Evolutionary conservation across 2,329 filamentous ascomycete species (phyloP), one percentile per base, ranked within the genome.

Genomic region (Penicillium verrucosum): DNA sequence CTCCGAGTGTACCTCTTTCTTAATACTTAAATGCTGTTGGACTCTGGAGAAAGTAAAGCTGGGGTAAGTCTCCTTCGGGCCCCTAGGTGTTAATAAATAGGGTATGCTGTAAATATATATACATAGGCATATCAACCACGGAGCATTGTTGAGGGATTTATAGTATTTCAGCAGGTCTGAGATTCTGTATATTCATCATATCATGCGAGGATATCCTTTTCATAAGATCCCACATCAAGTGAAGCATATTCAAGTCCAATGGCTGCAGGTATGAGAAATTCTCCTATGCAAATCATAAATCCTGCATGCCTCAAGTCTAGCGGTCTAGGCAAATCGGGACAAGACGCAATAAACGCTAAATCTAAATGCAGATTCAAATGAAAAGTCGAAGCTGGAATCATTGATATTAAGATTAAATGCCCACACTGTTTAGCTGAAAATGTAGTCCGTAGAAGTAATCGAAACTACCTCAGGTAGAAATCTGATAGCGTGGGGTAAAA

Each of bases 401-500:
- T 6, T n/a, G 8, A 14, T 43, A 16, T 0, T 21, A 36, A 37
- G 1, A 21, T n/a, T 34, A 18, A 29, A 43, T 23, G 1, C n/a
- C 5, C 23, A 37, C 25, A 30, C 18, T 32, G 5, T 41, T 21
- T 5, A 23, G 29, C 21, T 40, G 18, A 18, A 29, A 36, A 11
- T 11, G 21, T 27, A 21, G 21, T 21, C 21, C 21, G 21, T 21
- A 3, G 9, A 44, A 42, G 34, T 34, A 32, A 16, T 32, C 12
- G 0, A 32, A 27, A 40, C 36, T 40, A 21, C 21, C 21, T 21
- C 18, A 21, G 21, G 21, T 21, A 3, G 27, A 32, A 27, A 25
- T 38, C 41, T 52, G 53, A 44, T 41, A 34, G 41, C 34, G 47
- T 56, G 53, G 53, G 54, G 54, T 52, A 18, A 21, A 52, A 51